Conservation (phyloP, 306 rosid genomes). For the Corylus heterophylla region DNA sequence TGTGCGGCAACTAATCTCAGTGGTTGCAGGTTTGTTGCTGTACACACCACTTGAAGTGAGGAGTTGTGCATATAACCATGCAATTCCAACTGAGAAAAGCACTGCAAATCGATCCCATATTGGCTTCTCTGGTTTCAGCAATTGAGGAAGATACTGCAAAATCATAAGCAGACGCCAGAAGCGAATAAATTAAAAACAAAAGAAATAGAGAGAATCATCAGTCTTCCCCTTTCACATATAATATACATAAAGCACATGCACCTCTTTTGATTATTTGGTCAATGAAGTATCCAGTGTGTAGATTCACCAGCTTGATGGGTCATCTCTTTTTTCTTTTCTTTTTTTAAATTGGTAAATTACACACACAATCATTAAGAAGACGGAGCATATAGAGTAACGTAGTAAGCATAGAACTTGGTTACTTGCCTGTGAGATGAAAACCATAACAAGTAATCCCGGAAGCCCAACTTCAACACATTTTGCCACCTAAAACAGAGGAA, state of each 20-base stretch:
- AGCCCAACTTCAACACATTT: conserved; percentile 79
- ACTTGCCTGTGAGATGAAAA: conserved; percentile 81
- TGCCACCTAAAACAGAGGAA: conserved; percentile 50
- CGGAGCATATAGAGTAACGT: too few species aligned
- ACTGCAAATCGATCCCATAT: conserved; percentile 54
- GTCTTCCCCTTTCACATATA: background rate
- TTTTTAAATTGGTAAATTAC: too few species aligned
- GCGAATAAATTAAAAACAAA: background rate
- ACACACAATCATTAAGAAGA: too few species aligned
- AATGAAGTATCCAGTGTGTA: too few species aligned
- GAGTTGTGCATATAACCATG: conserved; percentile 68
- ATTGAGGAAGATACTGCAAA: conserved; percentile 72
- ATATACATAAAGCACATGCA: background rate
- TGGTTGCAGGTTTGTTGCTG: conserved; percentile 51
- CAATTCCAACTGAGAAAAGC: conserved; percentile 51
- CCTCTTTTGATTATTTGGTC: too few species aligned
- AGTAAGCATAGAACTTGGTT: background rate
- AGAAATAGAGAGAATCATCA: background rate
- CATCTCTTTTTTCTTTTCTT: too few species aligned
- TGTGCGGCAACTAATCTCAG: conserved; percentile 75
- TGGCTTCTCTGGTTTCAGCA: conserved; percentile 36
- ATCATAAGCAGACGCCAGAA: too few species aligned
- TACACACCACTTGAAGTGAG: conserved; percentile 64
- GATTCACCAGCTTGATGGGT: too few species aligned
- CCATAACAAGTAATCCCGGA: conserved; percentile 61